Conservation (phyloP, 345 rosid species). For the Lepidium didymum region DNA sequence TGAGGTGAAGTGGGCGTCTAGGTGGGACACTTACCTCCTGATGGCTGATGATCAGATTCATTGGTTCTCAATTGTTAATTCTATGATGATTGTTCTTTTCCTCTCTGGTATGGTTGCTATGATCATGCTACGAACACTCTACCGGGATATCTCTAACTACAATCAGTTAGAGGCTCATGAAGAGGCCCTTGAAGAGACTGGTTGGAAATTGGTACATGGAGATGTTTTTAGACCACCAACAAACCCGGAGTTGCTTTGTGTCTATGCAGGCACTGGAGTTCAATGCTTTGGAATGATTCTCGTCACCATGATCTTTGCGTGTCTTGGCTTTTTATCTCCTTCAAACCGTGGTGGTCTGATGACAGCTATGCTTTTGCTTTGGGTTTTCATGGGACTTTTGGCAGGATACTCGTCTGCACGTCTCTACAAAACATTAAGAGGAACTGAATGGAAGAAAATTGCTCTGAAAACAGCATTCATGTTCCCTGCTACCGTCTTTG, state of each 20-base stretch:
- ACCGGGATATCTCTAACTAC: conserved; percentile 86
- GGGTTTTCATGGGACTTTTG: conserved; percentile 91
- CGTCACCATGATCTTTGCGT: conserved; percentile 84
- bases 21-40: conserved; percentile 92
- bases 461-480: conserved; percentile 63
- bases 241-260: conserved; percentile 69
- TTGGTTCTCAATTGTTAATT: conserved; percentile 91
- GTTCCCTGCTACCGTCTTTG: conserved; percentile 65
- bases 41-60: conserved; percentile 96
- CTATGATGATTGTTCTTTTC: conserved; percentile 91
- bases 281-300: conserved; percentile 87
- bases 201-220: conserved; percentile 94
- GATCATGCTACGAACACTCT: conserved; percentile 92
- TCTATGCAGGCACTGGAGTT: conserved; percentile 85
- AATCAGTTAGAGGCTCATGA: conserved; percentile 94
- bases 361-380: conserved; percentile 83
- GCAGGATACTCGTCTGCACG: conserved; percentile 80
- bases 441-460: conserved; percentile 82
- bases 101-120: conserved; percentile 98
- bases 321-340: conserved; percentile 86
- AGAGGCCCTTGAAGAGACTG: conserved; percentile 88
- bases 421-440: conserved; percentile 73
- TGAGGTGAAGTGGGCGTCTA: conserved; percentile 88
- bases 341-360: conserved; percentile 88
- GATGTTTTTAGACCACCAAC: conserved; percentile 86